phyloP scores from a whole-genome alignment of 2,329 filamentous ascomycete genomes.

The Dothideomycetidae sp. region DNA sequence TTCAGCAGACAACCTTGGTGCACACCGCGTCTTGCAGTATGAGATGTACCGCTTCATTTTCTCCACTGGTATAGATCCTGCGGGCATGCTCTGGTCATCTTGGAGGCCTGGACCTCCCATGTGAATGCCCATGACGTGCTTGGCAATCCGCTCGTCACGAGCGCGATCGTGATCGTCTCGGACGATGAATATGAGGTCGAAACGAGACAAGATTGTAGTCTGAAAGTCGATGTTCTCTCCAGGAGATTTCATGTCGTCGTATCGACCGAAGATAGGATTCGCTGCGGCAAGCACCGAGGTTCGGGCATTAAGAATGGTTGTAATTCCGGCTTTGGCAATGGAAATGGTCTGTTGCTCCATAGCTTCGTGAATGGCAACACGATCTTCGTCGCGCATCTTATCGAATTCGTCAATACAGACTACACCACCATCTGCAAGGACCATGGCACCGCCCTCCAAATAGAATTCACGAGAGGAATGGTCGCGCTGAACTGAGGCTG shows the following conservation, averaged over 20 bases:
- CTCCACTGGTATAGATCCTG: constrained; percentile 83
- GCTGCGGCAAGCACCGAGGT: constrained; percentile 92
- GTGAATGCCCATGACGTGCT: constrained; percentile 93
- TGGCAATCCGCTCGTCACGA: constrained; percentile 85
- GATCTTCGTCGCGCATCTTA: constrained; percentile 97
- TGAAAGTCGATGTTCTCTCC: constrained; percentile 99
- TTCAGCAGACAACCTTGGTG: constrained; percentile 75
- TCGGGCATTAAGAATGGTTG: constrained; percentile 88
- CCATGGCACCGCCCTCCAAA: constrained; percentile 95
- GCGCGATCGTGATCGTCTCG: constrained; percentile 83
- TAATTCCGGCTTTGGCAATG: constrained; percentile 96
- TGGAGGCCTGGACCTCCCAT: constrained; percentile 79
- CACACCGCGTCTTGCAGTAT: constrained; percentile 93
- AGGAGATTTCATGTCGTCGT: constrained; percentile 94
- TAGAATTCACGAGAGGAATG: constrained; percentile 90
- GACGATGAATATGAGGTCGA: constrained; percentile 99
- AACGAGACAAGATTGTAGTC: constrained; percentile 92
- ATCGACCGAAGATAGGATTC: constrained; percentile 93
- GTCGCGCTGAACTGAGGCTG: constrained; percentile 89
- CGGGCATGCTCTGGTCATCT: constrained; percentile 63
- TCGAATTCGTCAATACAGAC: constrained; percentile 99
- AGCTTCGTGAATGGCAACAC: constrained; percentile 96
- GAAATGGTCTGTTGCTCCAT: constrained; percentile 99
- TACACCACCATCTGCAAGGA: constrained; percentile 88
- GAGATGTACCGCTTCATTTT: constrained; percentile 97